These are phyloP conservation scores for Trichosporon sp. DNA, from an alignment of 1,284 basidiomycete species.

Conservation along the genomic window DNA sequence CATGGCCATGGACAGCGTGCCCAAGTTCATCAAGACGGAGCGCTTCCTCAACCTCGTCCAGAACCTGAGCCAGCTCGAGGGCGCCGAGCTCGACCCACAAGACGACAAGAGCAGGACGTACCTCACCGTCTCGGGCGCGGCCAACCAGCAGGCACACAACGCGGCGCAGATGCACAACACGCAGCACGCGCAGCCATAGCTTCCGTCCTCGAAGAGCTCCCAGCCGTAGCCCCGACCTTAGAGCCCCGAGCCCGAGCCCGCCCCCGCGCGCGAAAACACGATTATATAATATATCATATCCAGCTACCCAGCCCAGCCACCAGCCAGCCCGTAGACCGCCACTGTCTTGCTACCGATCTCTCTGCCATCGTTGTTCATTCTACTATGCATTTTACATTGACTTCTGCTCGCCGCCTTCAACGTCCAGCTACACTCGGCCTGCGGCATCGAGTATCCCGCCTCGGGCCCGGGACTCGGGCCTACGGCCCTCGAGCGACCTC, in stretches of 20 bases:
- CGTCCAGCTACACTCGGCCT: too few relatives aligned
- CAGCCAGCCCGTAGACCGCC: neutral
- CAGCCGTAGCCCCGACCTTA: neutral
- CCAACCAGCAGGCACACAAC: constrained; percentile 32
- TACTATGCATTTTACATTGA: neutral
- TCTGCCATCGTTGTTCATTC: neutral
- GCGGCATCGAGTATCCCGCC: too few relatives aligned
- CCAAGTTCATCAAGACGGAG: constrained; percentile 55
- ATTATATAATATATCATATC: too few relatives aligned
- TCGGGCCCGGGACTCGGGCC: too few relatives aligned
- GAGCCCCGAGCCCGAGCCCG: too few relatives aligned
- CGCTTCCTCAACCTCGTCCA: constrained; percentile 26
- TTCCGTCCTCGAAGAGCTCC: neutral
- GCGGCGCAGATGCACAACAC: neutral
- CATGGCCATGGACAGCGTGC: constrained; percentile 97
- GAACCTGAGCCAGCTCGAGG: constrained; percentile 32
- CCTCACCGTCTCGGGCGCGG: constrained; percentile 48
- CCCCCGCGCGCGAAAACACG: too few relatives aligned
- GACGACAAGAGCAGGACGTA: constrained; percentile 33
- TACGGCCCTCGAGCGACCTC: too few relatives aligned
- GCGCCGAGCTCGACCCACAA: constrained; percentile 30
- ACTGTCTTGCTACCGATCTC: neutral
- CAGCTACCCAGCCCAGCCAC: too few relatives aligned
- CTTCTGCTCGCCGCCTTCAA: too few relatives aligned
- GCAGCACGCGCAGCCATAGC: neutral